Conservation (phyloP, 2,329 filamentous ascomycete genomes). For the Apiospora phragmitis region DNA sequence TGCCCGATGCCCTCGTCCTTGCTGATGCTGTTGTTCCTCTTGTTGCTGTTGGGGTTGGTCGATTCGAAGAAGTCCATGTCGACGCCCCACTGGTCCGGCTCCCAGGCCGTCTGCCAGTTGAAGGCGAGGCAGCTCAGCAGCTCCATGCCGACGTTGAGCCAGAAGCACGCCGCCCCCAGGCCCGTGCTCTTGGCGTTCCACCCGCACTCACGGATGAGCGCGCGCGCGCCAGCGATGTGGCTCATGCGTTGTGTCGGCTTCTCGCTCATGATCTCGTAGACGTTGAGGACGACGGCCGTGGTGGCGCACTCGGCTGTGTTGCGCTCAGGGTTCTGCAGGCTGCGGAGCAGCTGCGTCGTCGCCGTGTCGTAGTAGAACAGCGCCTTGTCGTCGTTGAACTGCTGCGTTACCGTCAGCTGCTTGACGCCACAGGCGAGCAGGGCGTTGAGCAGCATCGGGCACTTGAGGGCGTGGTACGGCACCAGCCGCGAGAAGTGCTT, state of each 20-base stretch:
- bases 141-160: conserved; percentile 90
- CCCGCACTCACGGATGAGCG: conserved; percentile 83
- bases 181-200: conserved; percentile 82
- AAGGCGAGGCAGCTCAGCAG: conserved; percentile 84
- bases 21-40: not conserved
- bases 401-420: conserved; percentile 68
- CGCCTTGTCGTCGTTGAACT: conserved; percentile 74
- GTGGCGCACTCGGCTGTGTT: conserved; percentile 84
- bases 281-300: conserved; percentile 83
- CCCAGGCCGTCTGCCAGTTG: conserved; percentile 85
- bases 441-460: conserved; percentile 87
- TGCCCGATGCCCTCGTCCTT: conserved; percentile 19
- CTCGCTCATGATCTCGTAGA: conserved; percentile 92
- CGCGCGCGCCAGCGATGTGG: conserved; percentile 81
- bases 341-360: conserved; percentile 73
- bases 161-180: conserved; percentile 86
- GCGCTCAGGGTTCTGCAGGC: conserved; percentile 80
- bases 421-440: conserved; percentile 86
- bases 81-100: conserved; percentile 87
- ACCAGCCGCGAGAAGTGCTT: conserved; percentile 85
- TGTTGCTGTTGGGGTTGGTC: conserved; percentile 11
- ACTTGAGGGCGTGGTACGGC: conserved; percentile 79
- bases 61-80: conserved; percentile 65
- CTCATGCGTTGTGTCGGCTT: conserved; percentile 79
- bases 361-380: conserved; percentile 83